A percentile compares a stretch with the other conserved stretches of the same genome.
phyloP scores from a whole-genome alignment of 495 filamentous ascomycete genomes.

The Penicillium ucsense region DNA sequence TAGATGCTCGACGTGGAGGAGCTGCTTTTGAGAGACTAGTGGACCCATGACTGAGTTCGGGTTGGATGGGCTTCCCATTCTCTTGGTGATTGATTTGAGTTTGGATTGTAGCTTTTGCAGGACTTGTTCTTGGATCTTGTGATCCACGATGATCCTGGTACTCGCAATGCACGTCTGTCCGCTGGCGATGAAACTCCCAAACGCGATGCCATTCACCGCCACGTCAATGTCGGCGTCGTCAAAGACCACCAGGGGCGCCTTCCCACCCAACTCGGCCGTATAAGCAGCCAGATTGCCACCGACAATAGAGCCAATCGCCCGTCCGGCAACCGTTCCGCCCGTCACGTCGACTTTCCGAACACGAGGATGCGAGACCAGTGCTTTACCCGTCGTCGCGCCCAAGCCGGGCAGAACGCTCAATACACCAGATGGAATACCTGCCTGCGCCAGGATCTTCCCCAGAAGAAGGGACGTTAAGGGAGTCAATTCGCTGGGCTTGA shows the following conservation, averaged over 20 bases:
- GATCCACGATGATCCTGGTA: constrained; percentile 47
- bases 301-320: constrained; percentile 36
- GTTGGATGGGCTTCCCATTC: constrained; percentile 18
- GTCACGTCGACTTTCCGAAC: constrained; percentile 56
- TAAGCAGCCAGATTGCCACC: constrained; percentile 43
- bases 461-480: constrained; percentile 47
- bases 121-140: constrained; percentile 28
- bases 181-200: constrained; percentile 49
- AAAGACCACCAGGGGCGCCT: constrained; percentile 49
- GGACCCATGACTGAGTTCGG: constrained; percentile 14
- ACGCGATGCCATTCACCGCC: constrained; percentile 48
- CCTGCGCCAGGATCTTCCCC: constrained; percentile 40
- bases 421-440: constrained; percentile 47
- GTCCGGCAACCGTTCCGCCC: constrained; percentile 41
- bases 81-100: constrained; percentile 24
- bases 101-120: constrained; percentile 31
- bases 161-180: constrained; percentile 56
- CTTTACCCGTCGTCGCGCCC: constrained; percentile 42
- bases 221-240: constrained; percentile 37
- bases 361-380: constrained; percentile 40
- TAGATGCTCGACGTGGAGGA: constrained; percentile 8
- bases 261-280: constrained; percentile 52
- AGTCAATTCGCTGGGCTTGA: constrained; percentile 53
- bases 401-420: constrained; percentile 48
- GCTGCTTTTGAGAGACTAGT: constrained; percentile 11